These are phyloP conservation scores for Talaromyces trachyspermus DNA, from an alignment of 495 filamentous ascomycete genomes.

Conservation along the genomic window DNA sequence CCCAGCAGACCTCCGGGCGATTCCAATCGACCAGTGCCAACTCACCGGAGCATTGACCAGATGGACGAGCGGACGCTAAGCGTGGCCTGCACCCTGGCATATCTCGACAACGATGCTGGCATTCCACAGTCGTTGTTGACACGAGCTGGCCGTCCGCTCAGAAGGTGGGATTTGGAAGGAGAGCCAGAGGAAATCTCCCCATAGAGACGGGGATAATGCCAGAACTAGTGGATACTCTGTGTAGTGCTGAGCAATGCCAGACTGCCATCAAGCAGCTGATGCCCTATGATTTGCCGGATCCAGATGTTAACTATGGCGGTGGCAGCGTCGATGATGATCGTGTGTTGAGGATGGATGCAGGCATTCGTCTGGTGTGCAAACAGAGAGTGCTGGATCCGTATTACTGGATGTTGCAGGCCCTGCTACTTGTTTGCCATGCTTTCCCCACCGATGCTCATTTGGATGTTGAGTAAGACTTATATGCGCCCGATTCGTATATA, in stretches of 20 bases:
- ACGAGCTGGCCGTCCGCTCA: neutral
- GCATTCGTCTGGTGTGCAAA: neutral
- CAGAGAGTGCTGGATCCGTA: neutral
- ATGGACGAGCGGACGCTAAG: neutral
- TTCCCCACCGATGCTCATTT: neutral
- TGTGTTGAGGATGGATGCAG: constrained; percentile 1
- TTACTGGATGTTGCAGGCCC: neutral
- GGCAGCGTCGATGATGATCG: neutral
- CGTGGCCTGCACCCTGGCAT: neutral
- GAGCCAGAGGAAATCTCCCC: neutral
- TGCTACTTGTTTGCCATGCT: constrained; percentile 5
- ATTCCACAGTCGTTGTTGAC: neutral
- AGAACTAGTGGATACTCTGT: neutral
- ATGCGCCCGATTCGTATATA: neutral
- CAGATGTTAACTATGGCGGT: no score
- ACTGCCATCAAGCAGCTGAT: neutral
- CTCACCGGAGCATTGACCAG: neutral
- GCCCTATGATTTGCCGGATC: neutral
- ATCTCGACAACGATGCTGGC: constrained; percentile 1
- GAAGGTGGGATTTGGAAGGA: neutral
- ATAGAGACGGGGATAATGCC: neutral
- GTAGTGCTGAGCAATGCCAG: neutral
- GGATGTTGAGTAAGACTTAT: neutral
- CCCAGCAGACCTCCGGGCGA: neutral
- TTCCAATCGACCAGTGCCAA: neutral